Evolutionary conservation across 2,329 filamentous ascomycete species (phyloP).

Genomic region (Diaporthe sp.): DNA sequence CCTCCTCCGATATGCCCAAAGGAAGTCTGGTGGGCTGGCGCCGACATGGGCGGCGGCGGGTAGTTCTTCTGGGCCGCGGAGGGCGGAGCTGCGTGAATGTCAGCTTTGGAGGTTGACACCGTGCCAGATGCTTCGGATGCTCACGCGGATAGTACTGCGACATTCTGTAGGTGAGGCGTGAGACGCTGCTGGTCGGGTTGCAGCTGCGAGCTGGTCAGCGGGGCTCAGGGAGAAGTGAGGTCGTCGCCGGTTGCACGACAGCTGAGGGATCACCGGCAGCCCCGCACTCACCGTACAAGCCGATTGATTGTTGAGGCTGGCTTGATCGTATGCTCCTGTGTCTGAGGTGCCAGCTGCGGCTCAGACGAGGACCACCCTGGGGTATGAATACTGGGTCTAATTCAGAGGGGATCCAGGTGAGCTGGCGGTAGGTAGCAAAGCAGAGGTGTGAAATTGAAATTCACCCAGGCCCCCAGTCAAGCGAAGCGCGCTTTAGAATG

Average conservation of each 20-base stretch:
- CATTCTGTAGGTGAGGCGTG: constrained; percentile 35
- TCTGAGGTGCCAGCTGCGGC: not conserved
- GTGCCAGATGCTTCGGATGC: not conserved
- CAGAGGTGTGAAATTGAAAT: constrained; percentile 20
- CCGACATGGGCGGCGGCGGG: constrained; percentile 49
- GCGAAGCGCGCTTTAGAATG: not conserved
- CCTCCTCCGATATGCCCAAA: constrained; percentile 39
- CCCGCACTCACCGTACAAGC: constrained; percentile 33
- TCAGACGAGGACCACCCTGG: not conserved
- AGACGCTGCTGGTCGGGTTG: not conserved
- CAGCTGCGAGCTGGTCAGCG: constrained; percentile 15
- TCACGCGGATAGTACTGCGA: constrained; percentile 42
- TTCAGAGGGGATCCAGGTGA: not conserved
- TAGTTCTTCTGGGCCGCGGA: constrained; percentile 43
- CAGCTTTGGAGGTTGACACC: constrained; percentile 1
- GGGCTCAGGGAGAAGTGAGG: constrained; percentile 5
- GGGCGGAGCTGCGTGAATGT: constrained; percentile 39
- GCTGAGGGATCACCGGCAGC: constrained; percentile 27
- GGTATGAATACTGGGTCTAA: not conserved
- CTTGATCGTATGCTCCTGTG: not conserved
- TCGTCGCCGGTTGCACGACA: constrained; percentile 26
- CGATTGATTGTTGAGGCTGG: not conserved
- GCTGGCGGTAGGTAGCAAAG: not conserved
- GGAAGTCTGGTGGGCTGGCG: constrained; percentile 48
- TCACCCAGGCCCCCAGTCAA: not conserved